Conservation (phyloP, 495 filamentous ascomycete species). For the Pyrenula aspistea region DNA sequence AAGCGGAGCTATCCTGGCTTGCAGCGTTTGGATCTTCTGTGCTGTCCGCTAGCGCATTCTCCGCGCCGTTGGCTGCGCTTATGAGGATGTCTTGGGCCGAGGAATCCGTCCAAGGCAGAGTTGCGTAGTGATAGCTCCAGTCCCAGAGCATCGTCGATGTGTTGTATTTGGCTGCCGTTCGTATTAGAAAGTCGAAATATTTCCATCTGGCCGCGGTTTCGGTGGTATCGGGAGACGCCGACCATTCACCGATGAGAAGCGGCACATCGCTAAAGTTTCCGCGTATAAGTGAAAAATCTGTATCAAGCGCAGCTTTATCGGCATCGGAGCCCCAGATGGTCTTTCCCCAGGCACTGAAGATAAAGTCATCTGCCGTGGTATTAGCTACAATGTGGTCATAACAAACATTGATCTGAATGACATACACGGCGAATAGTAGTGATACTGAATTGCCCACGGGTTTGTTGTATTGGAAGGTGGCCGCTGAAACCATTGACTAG, state of each 20-base stretch:
- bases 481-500: constrained; percentile 37
- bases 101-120: constrained; percentile 36
- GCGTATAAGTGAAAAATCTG: constrained; percentile 37
- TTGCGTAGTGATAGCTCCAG: constrained; percentile 36
- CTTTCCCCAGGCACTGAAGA: constrained; percentile 44
- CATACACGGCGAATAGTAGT: constrained; percentile 50
- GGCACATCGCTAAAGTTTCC: constrained; percentile 43
- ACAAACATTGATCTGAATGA: neutral
- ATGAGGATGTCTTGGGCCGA: constrained; percentile 32
- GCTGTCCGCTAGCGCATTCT: constrained; percentile 41
- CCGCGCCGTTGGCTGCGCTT: constrained; percentile 26
- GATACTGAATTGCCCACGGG: constrained; percentile 51
- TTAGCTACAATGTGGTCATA: constrained; percentile 17
- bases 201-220: constrained; percentile 46
- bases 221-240: constrained; percentile 30
- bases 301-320: constrained; percentile 36
- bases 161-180: constrained; percentile 29
- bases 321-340: constrained; percentile 45
- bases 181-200: constrained; percentile 42
- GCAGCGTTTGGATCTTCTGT: constrained; percentile 33
- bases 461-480: constrained; percentile 33
- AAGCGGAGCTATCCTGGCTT: constrained; percentile 35
- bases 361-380: constrained; percentile 28
- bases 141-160: constrained; percentile 45
- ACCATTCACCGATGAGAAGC: constrained; percentile 47